Evolutionary conservation across 495 filamentous ascomycete species (phyloP).

Genomic region (Penicillium tannophilum): DNA sequence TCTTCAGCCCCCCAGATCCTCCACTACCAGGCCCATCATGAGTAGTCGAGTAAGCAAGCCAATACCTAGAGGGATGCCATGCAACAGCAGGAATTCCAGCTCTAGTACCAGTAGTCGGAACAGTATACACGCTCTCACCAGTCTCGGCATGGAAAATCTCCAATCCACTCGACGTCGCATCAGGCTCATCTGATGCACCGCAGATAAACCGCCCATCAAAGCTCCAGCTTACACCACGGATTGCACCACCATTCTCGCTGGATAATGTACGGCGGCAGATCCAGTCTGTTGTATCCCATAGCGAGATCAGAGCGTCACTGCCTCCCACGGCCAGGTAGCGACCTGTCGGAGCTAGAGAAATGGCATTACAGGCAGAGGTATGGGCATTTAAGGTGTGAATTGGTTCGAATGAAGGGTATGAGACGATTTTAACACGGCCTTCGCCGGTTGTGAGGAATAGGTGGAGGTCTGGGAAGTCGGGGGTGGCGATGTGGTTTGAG

Average conservation of each 20-base stretch:
- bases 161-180: constrained; percentile 50
- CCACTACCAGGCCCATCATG: constrained; percentile 69
- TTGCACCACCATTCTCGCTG: constrained; percentile 68
- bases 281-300: constrained; percentile 95
- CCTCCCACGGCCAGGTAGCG: constrained; percentile 86
- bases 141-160: constrained; percentile 84
- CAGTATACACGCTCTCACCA: constrained; percentile 79
- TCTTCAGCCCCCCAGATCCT: constrained; percentile 76
- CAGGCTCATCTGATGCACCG: constrained; percentile 78
- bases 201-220: constrained; percentile 89
- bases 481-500: constrained; percentile 59
- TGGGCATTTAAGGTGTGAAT: constrained; percentile 76
- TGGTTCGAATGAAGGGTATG: constrained; percentile 57
- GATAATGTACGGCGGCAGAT: constrained; percentile 81
- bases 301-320: constrained; percentile 80
- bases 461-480: constrained; percentile 40
- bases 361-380: constrained; percentile 72
- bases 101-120: constrained; percentile 64
- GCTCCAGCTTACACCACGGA: constrained; percentile 84
- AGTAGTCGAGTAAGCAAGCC: constrained; percentile 87
- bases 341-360: constrained; percentile 73
- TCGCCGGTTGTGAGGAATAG: constrained; percentile 83
- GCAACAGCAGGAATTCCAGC: constrained; percentile 63
- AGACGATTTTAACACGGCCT: constrained; percentile 77
- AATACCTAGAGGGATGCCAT: constrained; percentile 91